Evolutionary conservation across 495 filamentous ascomycete genomes (phyloP), one percentile per base, ranked within the genome.

Genomic region (Podospora tetraspora): DNA sequence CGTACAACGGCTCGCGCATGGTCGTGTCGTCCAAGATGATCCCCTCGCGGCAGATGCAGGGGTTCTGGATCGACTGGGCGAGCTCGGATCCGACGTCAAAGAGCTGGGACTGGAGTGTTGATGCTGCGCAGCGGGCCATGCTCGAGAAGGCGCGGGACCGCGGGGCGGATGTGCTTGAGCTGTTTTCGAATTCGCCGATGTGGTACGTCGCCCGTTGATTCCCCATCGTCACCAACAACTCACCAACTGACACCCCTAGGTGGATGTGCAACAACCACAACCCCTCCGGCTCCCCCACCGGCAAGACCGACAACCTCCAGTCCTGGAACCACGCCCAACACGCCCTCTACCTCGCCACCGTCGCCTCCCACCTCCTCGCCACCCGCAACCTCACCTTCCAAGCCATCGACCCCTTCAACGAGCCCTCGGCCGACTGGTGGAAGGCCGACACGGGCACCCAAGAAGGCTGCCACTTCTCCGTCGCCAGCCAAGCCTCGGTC

Each of bases 201-300:
- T 81, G 43, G 43, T 52, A 52, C 6, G 37, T n/a, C 37, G 4
- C 19, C 16, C 37, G 12, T 37, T 13, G 3, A 37, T 6, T 3
- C 37, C 16, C 37, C 37, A 0, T 8, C 16, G 0, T n/a, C 16
- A 52, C 43, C 16, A 2, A 19, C 19, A n/a, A 19, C 32, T 37
- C 0, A 8, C 43, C 43, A 52, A n/a, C 37, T 8, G 2, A 2
- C 16, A 16, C 43, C 6, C 3, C 19, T 19, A 52, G 79, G 79
- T 80, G 78, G 78, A 78, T 76, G 78, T 73, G 69, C 63, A 71
- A 66, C 58, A 80, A 80, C 66, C 75, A 80, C 69, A 80, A 80
- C 64, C 78, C 78, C 8, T 70, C 73, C 21, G 78, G 78, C 7
- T 73, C 75, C 24, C 70, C 77, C 57, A 64, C 71, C 60, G 76